Conservation (phyloP, 73 alveolate species). For the Paraurostyla sp. region DNA sequence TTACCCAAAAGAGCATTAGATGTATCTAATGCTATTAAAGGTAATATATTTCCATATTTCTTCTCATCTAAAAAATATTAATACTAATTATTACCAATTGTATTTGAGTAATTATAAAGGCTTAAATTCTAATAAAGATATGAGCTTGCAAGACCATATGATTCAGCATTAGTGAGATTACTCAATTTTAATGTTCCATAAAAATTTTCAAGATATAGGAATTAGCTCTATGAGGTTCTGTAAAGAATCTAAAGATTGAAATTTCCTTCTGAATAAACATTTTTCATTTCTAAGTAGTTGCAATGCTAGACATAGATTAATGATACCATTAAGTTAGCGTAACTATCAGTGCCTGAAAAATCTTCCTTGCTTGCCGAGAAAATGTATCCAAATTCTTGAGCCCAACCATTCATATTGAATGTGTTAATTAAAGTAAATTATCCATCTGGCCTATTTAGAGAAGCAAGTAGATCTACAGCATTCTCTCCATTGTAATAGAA, state of each 20-base stretch:
- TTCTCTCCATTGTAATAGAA: conserved; percentile 16
- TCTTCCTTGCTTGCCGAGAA: background rate
- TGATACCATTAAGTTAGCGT: background rate
- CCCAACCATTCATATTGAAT: background rate
- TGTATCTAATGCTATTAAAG: background rate
- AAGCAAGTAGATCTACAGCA: background rate
- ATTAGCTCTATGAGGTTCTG: background rate
- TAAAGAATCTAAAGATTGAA: background rate
- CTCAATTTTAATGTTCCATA: background rate
- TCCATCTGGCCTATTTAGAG: background rate
- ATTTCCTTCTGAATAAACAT: conserved; percentile 4
- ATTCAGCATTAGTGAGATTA: background rate
- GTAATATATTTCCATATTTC: background rate
- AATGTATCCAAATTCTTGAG: background rate
- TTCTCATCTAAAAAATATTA: background rate
- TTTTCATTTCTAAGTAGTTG: background rate
- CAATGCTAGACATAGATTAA: background rate
- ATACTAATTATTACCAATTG: background rate
- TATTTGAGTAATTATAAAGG: background rate
- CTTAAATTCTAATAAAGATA: background rate
- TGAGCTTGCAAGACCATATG: background rate
- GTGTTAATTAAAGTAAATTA: background rate
- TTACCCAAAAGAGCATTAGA: background rate
- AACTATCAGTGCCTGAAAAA: background rate
- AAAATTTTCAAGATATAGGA: background rate